Base-by-base conservation (phyloP, 2,329 filamentous ascomycete genomes). In the Alternaria postmessia region DNA sequence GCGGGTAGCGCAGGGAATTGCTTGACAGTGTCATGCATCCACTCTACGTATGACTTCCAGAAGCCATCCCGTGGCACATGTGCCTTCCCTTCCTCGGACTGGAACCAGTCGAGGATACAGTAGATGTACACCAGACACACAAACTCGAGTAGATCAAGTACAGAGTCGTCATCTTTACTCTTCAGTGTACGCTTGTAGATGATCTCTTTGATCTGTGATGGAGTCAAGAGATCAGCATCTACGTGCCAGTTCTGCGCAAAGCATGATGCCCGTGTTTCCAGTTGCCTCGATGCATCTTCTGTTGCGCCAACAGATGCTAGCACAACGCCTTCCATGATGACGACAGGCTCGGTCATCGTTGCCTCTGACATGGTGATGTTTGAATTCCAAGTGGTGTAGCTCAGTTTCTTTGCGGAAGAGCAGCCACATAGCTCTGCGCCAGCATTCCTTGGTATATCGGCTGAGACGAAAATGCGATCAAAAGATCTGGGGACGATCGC, bases 111-210 rank as follows among this genome's bases (percentile, higher is more conserved):
- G 11, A 59, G 43, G 26, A 54, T 28, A 36, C 51, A 22, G 36
- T 59, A 43, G 26, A 59, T 59, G 56, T 59, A 59, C 2, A 59
- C 56, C 22, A 54, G 24, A 22, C 56, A 59, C 18, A 59, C 42
- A 5, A 59, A 54, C 22, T 59, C 56, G 5, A 59, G 56, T 0
- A 59, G 51, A 42, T 59, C 56, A 30, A 59, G 43, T 4, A 59
- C 56, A 3, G 56, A 59, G 8, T 59, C 56, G 16, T 59, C 56
- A 28, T 59, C 56, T 22, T 48, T 59, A 28, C 56, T 59, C 56
- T 59, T 49, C 51, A 59, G 43, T 8, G 56, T 59, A 20, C 51
- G 51, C 43, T 49, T 54, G 28, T 59, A 54, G 16, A 59, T 48
- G 28, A 54, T 54, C 14, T 49, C 43, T 18, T 54, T 59, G 12